Evolutionary conservation across 352 stramenopile species (phyloP).

Genomic region (Phytopythium aichiense): DNA sequence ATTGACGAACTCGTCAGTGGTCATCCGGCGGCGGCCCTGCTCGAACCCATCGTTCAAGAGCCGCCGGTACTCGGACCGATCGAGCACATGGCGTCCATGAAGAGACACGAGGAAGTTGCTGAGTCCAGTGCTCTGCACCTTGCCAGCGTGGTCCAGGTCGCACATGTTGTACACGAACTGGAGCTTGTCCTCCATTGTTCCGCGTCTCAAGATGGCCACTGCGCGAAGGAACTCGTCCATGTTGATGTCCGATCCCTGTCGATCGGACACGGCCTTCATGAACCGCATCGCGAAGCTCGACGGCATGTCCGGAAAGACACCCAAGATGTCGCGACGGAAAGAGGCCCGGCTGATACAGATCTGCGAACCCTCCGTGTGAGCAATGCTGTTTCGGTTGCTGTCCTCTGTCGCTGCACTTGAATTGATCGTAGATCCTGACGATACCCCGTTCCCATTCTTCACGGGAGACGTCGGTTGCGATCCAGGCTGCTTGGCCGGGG

Average conservation of each 20-base stretch:
- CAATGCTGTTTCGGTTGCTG: conserved; percentile 41
- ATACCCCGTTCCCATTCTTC: conserved; percentile 19
- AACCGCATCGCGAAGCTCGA: conserved; percentile 88
- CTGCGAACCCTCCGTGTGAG: conserved; percentile 67
- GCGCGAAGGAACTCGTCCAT: conserved; percentile 87
- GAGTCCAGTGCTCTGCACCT: conserved; percentile 81
- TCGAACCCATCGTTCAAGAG: conserved; percentile 80
- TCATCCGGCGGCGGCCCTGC: conserved; percentile 74
- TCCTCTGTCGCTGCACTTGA: conserved; percentile 19
- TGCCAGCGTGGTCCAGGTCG: conserved; percentile 80
- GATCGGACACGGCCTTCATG: conserved; percentile 85
- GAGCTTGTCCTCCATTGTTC: conserved; percentile 71
- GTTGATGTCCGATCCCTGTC: conserved; percentile 79
- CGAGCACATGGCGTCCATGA: conserved; percentile 69
- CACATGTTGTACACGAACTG: conserved; percentile 87
- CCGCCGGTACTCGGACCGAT: conserved; percentile 67
- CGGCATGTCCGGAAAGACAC: conserved; percentile 87
- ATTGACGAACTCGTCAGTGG: conserved; percentile 63
- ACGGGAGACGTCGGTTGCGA: conserved; percentile 36
- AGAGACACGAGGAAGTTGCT: conserved; percentile 86
- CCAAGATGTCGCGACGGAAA: conserved; percentile 82
- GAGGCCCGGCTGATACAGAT: conserved; percentile 80
- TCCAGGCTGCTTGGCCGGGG: conserved; percentile 10
- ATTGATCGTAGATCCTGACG: conserved; percentile 8
- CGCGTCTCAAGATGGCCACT: conserved; percentile 70